Conservation (phyloP, 352 stramenopile species). For the Phytophthora idaei region DNA sequence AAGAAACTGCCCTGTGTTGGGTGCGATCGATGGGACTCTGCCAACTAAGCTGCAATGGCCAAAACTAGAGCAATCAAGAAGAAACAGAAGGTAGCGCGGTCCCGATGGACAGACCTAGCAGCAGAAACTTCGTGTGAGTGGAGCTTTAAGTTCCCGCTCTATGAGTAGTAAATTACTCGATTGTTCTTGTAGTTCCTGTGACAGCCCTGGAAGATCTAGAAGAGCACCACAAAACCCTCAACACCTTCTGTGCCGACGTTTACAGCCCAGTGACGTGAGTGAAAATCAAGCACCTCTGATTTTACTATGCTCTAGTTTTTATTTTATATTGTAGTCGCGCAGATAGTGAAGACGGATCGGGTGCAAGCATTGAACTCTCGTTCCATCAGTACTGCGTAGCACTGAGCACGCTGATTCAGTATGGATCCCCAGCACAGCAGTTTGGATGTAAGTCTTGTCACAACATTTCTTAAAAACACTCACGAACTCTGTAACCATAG, state of each 20-base stretch:
- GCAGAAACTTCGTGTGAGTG: constrained; percentile 44
- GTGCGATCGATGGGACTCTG: background rate
- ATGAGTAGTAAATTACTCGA: background rate
- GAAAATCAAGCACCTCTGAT: background rate
- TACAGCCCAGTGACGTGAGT: constrained; percentile 23
- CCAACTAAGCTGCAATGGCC: constrained; percentile 7
- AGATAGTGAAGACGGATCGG: constrained; percentile 7
- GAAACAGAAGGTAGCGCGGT: constrained; percentile 22
- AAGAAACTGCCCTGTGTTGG: constrained; percentile 25
- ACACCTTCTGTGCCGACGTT: constrained; percentile 46
- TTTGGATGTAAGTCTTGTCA: constrained; percentile 54
- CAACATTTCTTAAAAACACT: background rate
- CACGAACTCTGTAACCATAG: constrained; percentile 21
- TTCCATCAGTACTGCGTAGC: constrained; percentile 64
- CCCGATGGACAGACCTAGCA: constrained; percentile 44
- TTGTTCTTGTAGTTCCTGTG: constrained; percentile 39
- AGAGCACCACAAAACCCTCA: constrained; percentile 49
- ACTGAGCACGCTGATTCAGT: constrained; percentile 49
- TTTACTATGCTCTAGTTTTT: too few relatives aligned
- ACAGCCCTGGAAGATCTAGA: constrained; percentile 43
- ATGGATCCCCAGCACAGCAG: constrained; percentile 48
- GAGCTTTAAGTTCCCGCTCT: background rate
- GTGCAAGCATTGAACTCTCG: constrained; percentile 30
- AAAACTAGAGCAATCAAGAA: constrained; percentile 37
- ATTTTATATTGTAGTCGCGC: background rate